Evolutionary conservation across 345 rosid genomes (phyloP).

Genomic region (Erodium maritimum): DNA sequence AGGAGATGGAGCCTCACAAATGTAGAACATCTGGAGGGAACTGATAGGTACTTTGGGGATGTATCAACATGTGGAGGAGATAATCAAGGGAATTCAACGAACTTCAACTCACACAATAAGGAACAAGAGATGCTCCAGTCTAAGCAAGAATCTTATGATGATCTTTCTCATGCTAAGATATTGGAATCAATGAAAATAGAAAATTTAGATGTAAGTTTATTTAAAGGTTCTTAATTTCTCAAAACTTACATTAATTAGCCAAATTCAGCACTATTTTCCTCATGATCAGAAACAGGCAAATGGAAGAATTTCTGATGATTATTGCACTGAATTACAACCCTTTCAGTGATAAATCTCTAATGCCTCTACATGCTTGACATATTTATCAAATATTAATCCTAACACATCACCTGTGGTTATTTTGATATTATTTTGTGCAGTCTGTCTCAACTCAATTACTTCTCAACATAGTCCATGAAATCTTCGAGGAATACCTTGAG

Average conservation of each 20-base stretch:
- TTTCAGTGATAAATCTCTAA: too few relatives aligned
- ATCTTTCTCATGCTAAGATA: slow-evolving; percentile 45
- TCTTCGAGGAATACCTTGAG: slow-evolving; percentile 61
- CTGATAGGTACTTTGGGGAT: neutral
- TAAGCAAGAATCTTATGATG: slow-evolving; percentile 36
- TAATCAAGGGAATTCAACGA: slow-evolving; percentile 1
- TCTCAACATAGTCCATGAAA: slow-evolving; percentile 43
- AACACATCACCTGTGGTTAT: slow-evolving; percentile 4
- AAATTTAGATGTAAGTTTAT: slow-evolving; percentile 51
- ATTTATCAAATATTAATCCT: neutral
- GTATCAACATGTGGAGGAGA: slow-evolving; percentile 4
- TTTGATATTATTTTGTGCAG: slow-evolving; percentile 27
- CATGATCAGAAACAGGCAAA: too few relatives aligned
- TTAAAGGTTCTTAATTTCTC: slow-evolving; percentile 1
- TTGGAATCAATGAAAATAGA: slow-evolving; percentile 51
- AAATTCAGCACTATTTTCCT: too few relatives aligned
- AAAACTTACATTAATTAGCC: slow-evolving; percentile 5
- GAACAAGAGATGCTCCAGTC: slow-evolving; percentile 27
- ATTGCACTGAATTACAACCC: too few relatives aligned
- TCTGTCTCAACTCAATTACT: slow-evolving; percentile 59
- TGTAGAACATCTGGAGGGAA: slow-evolving; percentile 16
- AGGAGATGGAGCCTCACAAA: slow-evolving; percentile 42
- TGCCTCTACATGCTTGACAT: too few relatives aligned
- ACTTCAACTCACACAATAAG: slow-evolving; percentile 10
- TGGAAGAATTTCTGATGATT: too few relatives aligned